Evolutionary conservation across 768 basidiomycete species (phyloP), one percentile per base, ranked within the genome.

Genomic region (Cystobasidium tubakii): DNA sequence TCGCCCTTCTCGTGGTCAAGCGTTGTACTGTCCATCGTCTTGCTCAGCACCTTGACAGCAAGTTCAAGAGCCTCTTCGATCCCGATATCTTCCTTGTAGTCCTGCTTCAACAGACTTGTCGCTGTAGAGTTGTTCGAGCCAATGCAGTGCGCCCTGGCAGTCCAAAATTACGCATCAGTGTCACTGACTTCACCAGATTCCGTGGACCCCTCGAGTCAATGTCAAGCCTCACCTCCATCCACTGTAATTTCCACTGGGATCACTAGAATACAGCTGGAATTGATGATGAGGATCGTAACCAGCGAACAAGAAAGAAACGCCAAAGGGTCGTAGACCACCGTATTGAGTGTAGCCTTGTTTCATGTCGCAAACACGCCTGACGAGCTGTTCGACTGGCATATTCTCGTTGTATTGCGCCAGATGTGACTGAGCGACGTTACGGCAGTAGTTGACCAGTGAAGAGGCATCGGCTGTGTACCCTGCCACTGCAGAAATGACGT

Each of bases 1-100:
- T 80, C 78, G 96, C 96, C 84, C 82, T 97, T 98, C 83, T 99
- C 96, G 79, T 91, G 94, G 36, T 91, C 90, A 75, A 99, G 82
- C 55, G 92, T 97, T 34, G 95, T 97, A 76, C 91, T 93, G 80
- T 99, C 96, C 95, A 99, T 97, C 69, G 95, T 97, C 86, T 97
- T 98, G 85, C 92, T 94, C 92, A 99, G 94, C 66, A 92, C 90
- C 83, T 88, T 89, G 77, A 98, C 84, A 55, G 90, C 92, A 25
- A 99, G 84, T n/a, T 87, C 88, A 77, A 95, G 89, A 25, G 93
- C 94, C 60, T 95, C 93, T 80, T 94, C 90, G 46, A 98, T 86
- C 15, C 85, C 84, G 70, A 98, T 89, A 73, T 92, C 92, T 77
- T 98, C 96, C 81, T 96, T 94, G 83, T 97, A 98, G 81, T 99